Base-by-base conservation (phyloP, 1,284 basidiomycete species). In the Ganoderma leucocontextum region DNA sequence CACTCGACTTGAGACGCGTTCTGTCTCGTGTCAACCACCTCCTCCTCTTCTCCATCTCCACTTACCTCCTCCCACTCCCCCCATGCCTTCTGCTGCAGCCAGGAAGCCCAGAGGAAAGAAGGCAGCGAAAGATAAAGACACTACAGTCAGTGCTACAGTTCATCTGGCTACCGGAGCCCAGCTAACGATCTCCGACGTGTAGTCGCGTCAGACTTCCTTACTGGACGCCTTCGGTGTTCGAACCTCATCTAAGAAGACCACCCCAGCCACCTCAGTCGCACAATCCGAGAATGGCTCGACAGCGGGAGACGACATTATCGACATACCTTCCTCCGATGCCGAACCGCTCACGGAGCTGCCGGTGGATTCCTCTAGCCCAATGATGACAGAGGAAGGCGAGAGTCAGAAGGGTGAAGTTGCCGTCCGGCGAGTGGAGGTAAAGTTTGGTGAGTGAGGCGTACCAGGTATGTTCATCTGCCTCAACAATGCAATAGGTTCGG, bases 161-260 rank as follows among this genome's bases (percentile, higher is more conserved):
- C 39, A 2, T 53, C 42, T 39, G 36, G 36, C 33, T 10, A 7
- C 33, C 29, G 19, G 19, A 35, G 15, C n/a, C 6, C 35, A 22
- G 36, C 22, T 60, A 13, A 60, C 25, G 35, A 41, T 42, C 57
- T 62, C 42, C 64, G 22, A 33, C 36, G 53, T 35, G n/a, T 44
- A 74, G 73, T 69, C 73, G 35, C 70, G 71, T 49, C 75, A 76
- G 59, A 70, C 70, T 9, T 74, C 75, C 29, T 60, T 76, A 1
- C 62, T 73, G 2, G 73, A 74, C 49, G 65, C 62, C 19, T 76
- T 76, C 62, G 39, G 66, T 8, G n/a, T 70, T 13, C 72, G 72
- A 33, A 12, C 62, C 0, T 57, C 68, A 8, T 64, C 70, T 2
- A 66, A 68, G 39, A 68, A 69, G 60, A 61, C 29, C 13, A 62